Evolutionary conservation across 83 land plant species (phyloP).

Genomic region (Diphasiastrum complanatum): DNA sequence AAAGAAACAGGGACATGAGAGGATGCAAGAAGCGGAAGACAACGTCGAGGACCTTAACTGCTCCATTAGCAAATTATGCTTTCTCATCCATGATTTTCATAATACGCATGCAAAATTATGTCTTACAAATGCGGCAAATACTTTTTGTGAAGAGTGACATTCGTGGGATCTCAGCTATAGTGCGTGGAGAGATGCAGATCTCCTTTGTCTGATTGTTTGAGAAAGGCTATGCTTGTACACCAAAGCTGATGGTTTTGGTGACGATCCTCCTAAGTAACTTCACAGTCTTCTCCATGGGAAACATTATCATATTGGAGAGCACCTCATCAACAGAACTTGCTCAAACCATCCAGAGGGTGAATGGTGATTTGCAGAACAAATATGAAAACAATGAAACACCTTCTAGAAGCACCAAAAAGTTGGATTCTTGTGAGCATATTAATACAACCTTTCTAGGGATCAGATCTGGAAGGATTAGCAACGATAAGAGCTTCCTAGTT

Average conservation of each 20-base stretch:
- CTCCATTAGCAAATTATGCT: slow-evolving; percentile 67
- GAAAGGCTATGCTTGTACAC: slow-evolving; percentile 19
- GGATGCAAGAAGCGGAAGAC: too few species aligned
- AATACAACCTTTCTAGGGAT: too few species aligned
- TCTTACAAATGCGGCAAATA: slow-evolving; percentile 56
- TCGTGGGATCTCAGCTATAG: slow-evolving; percentile 44
- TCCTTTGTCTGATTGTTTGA: slow-evolving; percentile 92
- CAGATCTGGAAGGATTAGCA: neutral
- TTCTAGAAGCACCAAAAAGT: too few species aligned
- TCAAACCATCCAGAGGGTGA: neutral
- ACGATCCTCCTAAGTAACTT: slow-evolving; percentile 18
- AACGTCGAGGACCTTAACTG: too few species aligned
- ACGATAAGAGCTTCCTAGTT: slow-evolving; percentile 30
- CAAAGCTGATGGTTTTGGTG: slow-evolving; percentile 12
- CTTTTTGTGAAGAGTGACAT: slow-evolving; percentile 42
- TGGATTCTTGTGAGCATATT: too few species aligned
- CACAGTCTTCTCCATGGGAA: slow-evolving; percentile 6
- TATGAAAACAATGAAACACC: too few species aligned
- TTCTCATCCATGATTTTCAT: slow-evolving; percentile 94
- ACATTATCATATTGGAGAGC: neutral
- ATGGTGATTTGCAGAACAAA: neutral
- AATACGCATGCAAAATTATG: slow-evolving; percentile 58
- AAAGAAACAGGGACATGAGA: too few species aligned
- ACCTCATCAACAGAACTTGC: too few species aligned
- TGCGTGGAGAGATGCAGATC: slow-evolving; percentile 73